Percentiles rank a stretch among this genome's conserved stretches.
Conservation (phyloP, 2,329 filamentous ascomycete genomes). For the Trichoderma citrinoviride region DNA sequence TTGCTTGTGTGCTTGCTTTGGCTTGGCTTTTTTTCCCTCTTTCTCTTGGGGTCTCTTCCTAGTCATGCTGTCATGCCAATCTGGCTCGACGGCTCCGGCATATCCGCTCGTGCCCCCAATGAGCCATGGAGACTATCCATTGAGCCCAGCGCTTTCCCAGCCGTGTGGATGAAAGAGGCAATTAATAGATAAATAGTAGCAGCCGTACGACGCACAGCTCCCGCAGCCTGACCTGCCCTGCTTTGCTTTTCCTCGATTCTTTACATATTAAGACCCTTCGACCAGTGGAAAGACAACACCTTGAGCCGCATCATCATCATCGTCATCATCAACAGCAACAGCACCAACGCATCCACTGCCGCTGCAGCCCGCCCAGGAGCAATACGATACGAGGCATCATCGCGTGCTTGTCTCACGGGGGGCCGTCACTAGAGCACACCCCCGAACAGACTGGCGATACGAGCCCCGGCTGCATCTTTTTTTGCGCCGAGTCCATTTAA, state of each 20-base stretch:
- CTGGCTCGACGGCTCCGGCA: slow-evolving; percentile 18
- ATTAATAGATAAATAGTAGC: slow-evolving; percentile 19
- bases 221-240: not conserved
- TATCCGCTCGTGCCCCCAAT: slow-evolving; percentile 12
- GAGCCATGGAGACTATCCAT: not conserved
- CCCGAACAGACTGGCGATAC: slow-evolving; percentile 1
- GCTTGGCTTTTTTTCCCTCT: slow-evolving; percentile 16
- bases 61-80: slow-evolving; percentile 22
- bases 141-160: not conserved
- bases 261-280: not conserved
- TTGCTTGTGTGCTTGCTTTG: not conserved
- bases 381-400: slow-evolving; percentile 16
- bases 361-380: not conserved
- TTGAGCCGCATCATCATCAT: not conserved
- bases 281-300: not conserved
- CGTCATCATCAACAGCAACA: not conserved
- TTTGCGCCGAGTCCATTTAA: not conserved
- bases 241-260: not conserved
- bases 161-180: not conserved
- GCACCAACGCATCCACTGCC: not conserved
- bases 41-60: slow-evolving; percentile 11
- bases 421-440: not conserved
- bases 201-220: not conserved
- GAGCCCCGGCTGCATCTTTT: not conserved
- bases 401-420: slow-evolving; percentile 19